Evolutionary conservation across 352 stramenopile species (phyloP), one percentile per base, ranked within the genome.

Genomic region (Pythium brachiatum): DNA sequence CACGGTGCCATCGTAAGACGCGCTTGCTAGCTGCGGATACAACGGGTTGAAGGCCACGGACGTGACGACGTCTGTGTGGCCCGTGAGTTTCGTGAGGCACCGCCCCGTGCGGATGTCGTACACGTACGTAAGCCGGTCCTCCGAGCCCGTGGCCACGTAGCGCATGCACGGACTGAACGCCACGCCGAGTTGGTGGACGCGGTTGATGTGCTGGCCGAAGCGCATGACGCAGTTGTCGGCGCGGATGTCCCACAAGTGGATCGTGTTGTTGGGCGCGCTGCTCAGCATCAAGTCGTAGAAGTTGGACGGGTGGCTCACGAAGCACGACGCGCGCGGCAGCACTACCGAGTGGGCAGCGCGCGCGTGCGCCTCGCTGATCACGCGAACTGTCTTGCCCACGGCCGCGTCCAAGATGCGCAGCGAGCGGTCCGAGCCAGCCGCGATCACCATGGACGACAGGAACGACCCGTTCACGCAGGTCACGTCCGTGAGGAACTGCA

Each of bases 81-180:
- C 76, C 0, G 69, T 57, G 7, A 94, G 74, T 62, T 83, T 88
- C 48, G 72, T 70, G 7, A 94, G 59, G 25, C 66, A 75, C 3
- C 84, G 67, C 1, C 86, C 78, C 18, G 74, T 95, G 51, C 87
- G 86, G 51, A 96, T 75, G 58, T 97, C 89, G 72, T 96, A 97
- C 44, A 96, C 53, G 64, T 94, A 95, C 12, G 76, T 71, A 8
- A 72, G 61, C 5, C 89, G 80, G 58, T 97, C 90, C 69, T 97
- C 89, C 1, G 83, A 96, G 36, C 90, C 90, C 3, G 81, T 92
- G 7, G 88, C 87, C 21, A 97, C 73, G 66, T 95, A 97, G 18
- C 90, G 84, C 86, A 96, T 94, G 73, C 90, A 97, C 3, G 89
- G 90, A 51, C 83, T 95, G 61, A 97, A 96, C 15, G 81, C 75